Percentiles rank a stretch among this genome's conserved stretches.
phyloP scores from a whole-genome alignment of 805 yeast genomes.

The Saccharomyces jurei region DNA sequence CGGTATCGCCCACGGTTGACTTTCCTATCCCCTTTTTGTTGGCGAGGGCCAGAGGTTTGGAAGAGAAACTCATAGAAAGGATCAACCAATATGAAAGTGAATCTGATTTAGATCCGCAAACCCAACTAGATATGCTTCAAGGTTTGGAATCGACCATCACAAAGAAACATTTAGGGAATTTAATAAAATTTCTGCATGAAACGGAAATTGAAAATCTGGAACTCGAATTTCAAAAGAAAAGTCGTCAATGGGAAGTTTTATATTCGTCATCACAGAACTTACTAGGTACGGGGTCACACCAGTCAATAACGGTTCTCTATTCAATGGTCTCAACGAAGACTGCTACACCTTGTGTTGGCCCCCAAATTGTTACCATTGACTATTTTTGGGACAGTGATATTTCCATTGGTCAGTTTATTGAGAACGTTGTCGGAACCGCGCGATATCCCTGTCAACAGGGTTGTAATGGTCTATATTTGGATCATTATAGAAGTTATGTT shows the following conservation, averaged over 20 bases:
- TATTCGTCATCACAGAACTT: conserved; percentile 45
- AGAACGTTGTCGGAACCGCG: conserved; percentile 65
- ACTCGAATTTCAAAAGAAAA: conserved; percentile 26
- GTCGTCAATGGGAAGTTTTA: conserved; percentile 63
- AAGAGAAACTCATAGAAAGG: conserved; percentile 30
- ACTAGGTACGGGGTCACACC: conserved; percentile 67
- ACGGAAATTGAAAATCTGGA: conserved; percentile 27
- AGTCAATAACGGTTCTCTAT: conserved; percentile 66
- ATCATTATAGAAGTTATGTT: conserved; percentile 80
- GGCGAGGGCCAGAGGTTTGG: conserved; percentile 45
- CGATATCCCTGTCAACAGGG: conserved; percentile 66
- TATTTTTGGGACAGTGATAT: conserved; percentile 87
- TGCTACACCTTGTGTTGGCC: conserved; percentile 90
- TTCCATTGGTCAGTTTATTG: conserved; percentile 82
- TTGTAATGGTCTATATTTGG: conserved; percentile 61
- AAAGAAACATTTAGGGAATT: conserved; percentile 26
- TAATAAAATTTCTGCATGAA: conserved; percentile 28
- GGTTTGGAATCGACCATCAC: conserved; percentile 27
- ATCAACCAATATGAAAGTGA: conserved; percentile 12
- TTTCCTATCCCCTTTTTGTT: conserved; percentile 64
- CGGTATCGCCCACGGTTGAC: conserved; percentile 78
- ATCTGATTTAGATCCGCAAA: conserved; percentile 5
- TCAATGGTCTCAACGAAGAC: conserved; percentile 77
- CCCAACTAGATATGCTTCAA: background rate
- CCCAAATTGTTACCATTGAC: conserved; percentile 74